phyloP scores from a whole-genome alignment of 768 basidiomycete genomes.

The Mycena chlorophos region DNA sequence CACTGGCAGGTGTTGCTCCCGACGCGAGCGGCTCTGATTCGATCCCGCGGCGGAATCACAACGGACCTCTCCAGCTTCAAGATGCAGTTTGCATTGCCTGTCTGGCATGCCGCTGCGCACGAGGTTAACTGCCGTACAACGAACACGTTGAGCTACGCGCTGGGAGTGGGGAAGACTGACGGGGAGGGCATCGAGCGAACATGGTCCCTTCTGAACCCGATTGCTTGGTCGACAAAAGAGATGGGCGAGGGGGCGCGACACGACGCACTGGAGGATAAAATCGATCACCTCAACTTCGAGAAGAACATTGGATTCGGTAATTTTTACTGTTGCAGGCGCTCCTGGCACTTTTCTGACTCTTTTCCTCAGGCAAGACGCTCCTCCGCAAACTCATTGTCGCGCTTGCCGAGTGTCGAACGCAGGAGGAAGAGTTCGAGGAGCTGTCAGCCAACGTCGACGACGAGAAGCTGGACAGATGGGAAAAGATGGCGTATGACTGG shows the following conservation, averaged over 20 bases:
- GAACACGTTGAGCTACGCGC: conserved; percentile 14
- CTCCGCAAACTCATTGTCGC: not conserved
- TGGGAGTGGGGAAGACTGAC: conserved; percentile 12
- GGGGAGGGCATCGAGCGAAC: conserved; percentile 22
- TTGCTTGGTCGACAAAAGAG: conserved; percentile 28
- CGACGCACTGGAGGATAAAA: conserved; percentile 29
- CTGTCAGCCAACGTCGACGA: not conserved
- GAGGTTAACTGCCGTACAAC: conserved; percentile 7
- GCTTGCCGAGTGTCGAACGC: not conserved
- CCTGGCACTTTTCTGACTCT: not conserved
- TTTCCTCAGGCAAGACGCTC: not conserved
- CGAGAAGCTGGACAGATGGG: not conserved
- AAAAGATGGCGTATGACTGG: not conserved
- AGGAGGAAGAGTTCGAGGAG: not conserved
- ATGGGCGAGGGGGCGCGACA: conserved; percentile 27
- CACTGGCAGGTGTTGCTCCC: conserved; percentile 18
- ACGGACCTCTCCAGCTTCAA: not conserved
- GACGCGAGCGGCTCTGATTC: not conserved
- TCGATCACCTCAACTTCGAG: conserved; percentile 21
- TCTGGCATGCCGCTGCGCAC: conserved; percentile 22
- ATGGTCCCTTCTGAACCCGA: conserved; percentile 29
- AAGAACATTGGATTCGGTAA: conserved; percentile 11
- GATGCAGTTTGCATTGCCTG: conserved; percentile 5
- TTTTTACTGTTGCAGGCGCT: not conserved
- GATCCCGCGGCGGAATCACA: not conserved